Evolutionary conservation across 768 basidiomycete genomes (phyloP).

Genomic region (Coprinellus micaceus): DNA sequence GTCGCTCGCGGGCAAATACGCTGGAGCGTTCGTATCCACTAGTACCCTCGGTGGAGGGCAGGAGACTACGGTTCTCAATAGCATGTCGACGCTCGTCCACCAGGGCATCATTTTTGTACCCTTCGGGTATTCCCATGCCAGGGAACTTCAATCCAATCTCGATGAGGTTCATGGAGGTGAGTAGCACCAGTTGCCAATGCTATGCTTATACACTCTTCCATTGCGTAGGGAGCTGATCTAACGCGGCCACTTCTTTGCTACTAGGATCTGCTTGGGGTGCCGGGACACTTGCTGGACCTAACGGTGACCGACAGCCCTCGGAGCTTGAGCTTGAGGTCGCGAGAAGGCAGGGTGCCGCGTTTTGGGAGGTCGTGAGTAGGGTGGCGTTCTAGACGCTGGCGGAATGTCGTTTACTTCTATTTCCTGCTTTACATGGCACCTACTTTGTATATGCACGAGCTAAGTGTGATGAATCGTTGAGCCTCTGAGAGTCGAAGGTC

Average conservation of each 20-base stretch:
- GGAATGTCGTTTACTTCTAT: too few relatives aligned
- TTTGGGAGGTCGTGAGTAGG: conserved; percentile 40
- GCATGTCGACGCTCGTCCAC: conserved; percentile 60
- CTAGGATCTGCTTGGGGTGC: conserved; percentile 77
- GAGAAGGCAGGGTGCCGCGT: conserved; percentile 46
- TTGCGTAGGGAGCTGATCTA: not conserved
- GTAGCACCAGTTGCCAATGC: too few relatives aligned
- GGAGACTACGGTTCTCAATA: conserved; percentile 50
- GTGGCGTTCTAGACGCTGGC: conserved; percentile 16
- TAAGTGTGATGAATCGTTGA: too few relatives aligned
- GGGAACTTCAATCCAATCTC: conserved; percentile 37
- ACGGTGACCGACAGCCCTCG: conserved; percentile 46
- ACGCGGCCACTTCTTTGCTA: not conserved
- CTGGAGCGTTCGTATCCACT: conserved; percentile 69
- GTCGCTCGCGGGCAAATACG: conserved; percentile 70
- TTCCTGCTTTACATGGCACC: too few relatives aligned
- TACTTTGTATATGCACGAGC: too few relatives aligned
- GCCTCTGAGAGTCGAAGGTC: too few relatives aligned
- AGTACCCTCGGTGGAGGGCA: conserved; percentile 81
- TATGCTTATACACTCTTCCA: not conserved
- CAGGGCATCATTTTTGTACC: conserved; percentile 75
- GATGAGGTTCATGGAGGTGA: conserved; percentile 56
- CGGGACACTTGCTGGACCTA: conserved; percentile 50
- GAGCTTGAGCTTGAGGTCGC: conserved; percentile 51
- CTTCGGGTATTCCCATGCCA: conserved; percentile 58